Evolutionary conservation across 179 eudicot genomes (phyloP), one percentile per base, ranked within the genome.

Genomic region (Amaranthus tricolor): DNA sequence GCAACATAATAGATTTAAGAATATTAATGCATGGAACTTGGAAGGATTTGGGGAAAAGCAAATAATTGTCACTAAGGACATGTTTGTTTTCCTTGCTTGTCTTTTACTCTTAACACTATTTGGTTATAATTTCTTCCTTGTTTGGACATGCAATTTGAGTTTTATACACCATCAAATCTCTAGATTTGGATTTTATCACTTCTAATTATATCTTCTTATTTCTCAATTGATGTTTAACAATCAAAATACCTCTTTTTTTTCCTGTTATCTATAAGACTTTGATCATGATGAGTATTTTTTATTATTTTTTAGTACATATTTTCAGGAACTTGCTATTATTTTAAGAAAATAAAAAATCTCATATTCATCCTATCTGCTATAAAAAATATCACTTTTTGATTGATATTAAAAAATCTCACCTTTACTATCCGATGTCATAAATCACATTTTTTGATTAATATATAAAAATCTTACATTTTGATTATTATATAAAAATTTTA

Each of bases 81-180:
- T 89, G 90, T 87, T 88, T 92, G 89, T 89, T 89, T 87, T 86
- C 85, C 83, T 84, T 73, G 79, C 62, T 85, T 86, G 97, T 89
- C 88, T 83, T 86, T 85, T 90, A 79, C 85, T 76, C 49, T 51
- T 5, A 51, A 77, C 57, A 51, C 73, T 70, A 31, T 48, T 53
- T 24, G 59, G 49, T 69, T 68, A 69, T 6, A 24, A 14, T 20
- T 60, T 44, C 44, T 13, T 7, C 14, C 3, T 45, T 20, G 9
- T 69, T 53, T 69, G 11, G 53, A 19, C 19, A 69, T 68, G 60
- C 49, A 69, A 52, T 21, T 68, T 47, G 45, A 69, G 5, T 53
- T 69, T 6, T 48, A 54, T 53, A 64, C 10, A 43, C 45, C 16
- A 64, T 4, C 49, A 24, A 24, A 7, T 20, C 47, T 69, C 61